A percentile compares a stretch with the other conserved stretches of the same genome.
Conservation (phyloP, 2,329 filamentous ascomycete species). For the Blumeria hordei region DNA sequence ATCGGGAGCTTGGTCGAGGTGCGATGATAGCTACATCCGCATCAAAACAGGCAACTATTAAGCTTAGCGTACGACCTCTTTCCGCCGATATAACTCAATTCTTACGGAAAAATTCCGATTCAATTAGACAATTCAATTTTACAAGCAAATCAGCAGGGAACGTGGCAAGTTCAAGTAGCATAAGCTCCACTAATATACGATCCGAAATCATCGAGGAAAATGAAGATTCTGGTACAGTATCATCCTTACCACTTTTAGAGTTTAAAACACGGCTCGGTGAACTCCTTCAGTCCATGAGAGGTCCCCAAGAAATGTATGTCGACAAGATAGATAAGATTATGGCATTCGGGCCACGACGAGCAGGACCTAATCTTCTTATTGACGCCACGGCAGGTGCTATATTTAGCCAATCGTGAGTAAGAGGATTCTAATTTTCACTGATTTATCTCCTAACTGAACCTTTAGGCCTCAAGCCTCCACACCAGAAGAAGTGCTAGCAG, state of each 20-base stretch:
- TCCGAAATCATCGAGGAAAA: conserved; percentile 20
- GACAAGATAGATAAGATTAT: conserved; percentile 55
- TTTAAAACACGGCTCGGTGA: conserved; percentile 49
- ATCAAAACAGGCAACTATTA: conserved; percentile 66
- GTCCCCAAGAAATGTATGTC: conserved; percentile 53
- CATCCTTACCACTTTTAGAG: conserved; percentile 44
- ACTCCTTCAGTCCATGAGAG: conserved; percentile 46
- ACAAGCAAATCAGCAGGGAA: conserved; percentile 26
- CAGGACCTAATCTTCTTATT: conserved; percentile 72
- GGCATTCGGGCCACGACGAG: conserved; percentile 70
- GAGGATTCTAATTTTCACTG: background rate
- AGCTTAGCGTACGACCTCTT: conserved; percentile 54
- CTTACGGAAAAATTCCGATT: conserved; percentile 51
- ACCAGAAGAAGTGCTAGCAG: conserved; percentile 13
- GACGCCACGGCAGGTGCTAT: conserved; percentile 53
- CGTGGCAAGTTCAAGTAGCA: conserved; percentile 22
- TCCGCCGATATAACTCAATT: conserved; percentile 64
- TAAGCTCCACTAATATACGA: conserved; percentile 8
- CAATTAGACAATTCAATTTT: conserved; percentile 51
- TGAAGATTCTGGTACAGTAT: conserved; percentile 31
- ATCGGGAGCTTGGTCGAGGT: conserved; percentile 69
- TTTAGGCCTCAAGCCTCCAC: conserved; percentile 10
- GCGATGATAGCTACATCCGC: conserved; percentile 50
- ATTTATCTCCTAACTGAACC: background rate
- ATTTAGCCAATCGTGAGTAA: conserved; percentile 42